These are phyloP conservation scores for Leccinum subfulvum DNA, from an alignment of 1,284 basidiomycete genomes.

Conservation along the genomic window DNA sequence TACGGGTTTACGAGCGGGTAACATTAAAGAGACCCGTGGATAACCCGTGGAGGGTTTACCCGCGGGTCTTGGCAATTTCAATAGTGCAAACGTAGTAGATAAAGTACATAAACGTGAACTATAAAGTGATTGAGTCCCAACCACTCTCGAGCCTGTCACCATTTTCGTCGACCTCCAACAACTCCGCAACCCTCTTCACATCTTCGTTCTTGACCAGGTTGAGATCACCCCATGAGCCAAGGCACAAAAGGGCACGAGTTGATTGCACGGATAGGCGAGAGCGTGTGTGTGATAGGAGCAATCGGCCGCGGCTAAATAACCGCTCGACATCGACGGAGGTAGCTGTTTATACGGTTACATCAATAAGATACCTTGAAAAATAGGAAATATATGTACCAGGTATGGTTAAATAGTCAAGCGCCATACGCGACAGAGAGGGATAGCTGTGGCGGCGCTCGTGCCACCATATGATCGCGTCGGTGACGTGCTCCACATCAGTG, in stretches of 20 bases:
- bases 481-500: background rate
- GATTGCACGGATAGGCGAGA: background rate
- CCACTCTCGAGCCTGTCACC: background rate
- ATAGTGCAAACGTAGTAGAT: background rate
- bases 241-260: background rate
- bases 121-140: background rate
- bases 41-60: background rate
- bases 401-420: background rate
- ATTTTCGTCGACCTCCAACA: background rate
- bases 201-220: background rate
- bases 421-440: background rate
- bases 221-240: background rate
- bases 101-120: background rate
- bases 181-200: background rate
- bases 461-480: background rate
- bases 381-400: background rate
- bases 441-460: background rate
- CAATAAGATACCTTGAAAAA: background rate
- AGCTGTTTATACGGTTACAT: background rate
- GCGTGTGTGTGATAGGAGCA: background rate
- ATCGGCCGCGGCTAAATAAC: background rate
- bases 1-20: background rate
- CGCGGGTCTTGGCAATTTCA: background rate
- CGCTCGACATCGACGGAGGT: background rate
- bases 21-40: background rate